Percentiles rank a stretch among this genome's conserved stretches.
These are phyloP conservation scores for Picocystis sp. DNA, from an alignment of 163 green algal genomes.

Conservation along the genomic window DNA sequence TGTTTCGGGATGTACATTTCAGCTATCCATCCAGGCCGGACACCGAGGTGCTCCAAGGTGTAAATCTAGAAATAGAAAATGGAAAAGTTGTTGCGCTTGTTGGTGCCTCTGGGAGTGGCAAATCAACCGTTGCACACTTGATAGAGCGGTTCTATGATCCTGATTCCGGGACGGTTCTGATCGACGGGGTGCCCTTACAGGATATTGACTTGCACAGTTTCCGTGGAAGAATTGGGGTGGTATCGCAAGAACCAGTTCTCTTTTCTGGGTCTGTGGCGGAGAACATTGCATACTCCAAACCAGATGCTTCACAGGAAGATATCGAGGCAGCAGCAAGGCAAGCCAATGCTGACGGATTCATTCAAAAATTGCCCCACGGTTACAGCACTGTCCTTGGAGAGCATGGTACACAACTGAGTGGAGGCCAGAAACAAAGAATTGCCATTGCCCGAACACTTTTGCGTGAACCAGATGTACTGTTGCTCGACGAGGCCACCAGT, in stretches of 20 bases:
- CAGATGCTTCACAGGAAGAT: conserved; percentile 20
- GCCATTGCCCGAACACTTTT: conserved; percentile 61
- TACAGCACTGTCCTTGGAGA: conserved; percentile 71
- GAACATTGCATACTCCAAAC: conserved; percentile 49
- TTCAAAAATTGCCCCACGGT: conserved; percentile 50
- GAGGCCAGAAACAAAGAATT: conserved; percentile 67
- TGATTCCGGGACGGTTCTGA: conserved; percentile 25
- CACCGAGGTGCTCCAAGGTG: conserved; percentile 40
- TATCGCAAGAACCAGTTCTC: conserved; percentile 57
- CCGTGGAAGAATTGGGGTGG: conserved; percentile 38
- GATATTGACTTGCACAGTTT: conserved; percentile 36
- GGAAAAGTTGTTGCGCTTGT: conserved; percentile 68
- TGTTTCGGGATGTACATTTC: conserved; percentile 63
- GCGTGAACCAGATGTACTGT: conserved; percentile 59
- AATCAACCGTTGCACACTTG: conserved; percentile 66
- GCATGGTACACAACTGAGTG: conserved; percentile 58
- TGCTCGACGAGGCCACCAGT: conserved; percentile 75
- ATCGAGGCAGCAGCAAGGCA: conserved; percentile 43
- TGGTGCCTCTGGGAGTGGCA: conserved; percentile 62
- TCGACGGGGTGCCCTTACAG: conserved; percentile 61
- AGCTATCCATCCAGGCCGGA: conserved; percentile 55
- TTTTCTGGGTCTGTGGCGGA: conserved; percentile 54
- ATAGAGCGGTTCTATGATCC: conserved; percentile 42
- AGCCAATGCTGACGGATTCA: conserved; percentile 79
- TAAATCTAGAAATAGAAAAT: conserved; percentile 43